phyloP scores from a whole-genome alignment of 495 filamentous ascomycete species.

The Neurospora tetrasperma region DNA sequence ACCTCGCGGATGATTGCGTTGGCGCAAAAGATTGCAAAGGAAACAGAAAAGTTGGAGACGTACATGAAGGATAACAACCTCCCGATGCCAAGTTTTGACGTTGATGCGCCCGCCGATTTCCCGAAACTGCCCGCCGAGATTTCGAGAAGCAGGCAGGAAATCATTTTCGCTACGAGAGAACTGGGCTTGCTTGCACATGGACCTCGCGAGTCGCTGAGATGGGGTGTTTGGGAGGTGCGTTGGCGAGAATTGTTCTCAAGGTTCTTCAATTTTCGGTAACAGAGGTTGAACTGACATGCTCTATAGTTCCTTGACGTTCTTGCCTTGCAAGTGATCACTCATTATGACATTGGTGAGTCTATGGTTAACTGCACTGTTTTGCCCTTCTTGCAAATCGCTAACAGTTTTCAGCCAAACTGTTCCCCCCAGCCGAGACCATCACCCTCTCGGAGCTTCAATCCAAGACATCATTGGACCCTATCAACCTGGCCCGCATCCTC shows the following conservation, averaged over 20 bases:
- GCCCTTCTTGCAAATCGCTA: slow-evolving; percentile 5
- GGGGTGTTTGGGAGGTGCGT: slow-evolving; percentile 32
- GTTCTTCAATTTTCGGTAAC: background rate
- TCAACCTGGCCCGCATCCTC: slow-evolving; percentile 41
- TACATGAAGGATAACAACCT: slow-evolving; percentile 30
- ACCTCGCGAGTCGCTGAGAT: slow-evolving; percentile 30
- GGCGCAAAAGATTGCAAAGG: slow-evolving; percentile 27
- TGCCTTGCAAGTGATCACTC: slow-evolving; percentile 28
- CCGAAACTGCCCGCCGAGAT: slow-evolving; percentile 31
- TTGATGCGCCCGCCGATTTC: slow-evolving; percentile 28
- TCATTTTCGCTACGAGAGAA: slow-evolving; percentile 30
- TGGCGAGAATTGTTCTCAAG: background rate
- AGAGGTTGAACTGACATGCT: background rate
- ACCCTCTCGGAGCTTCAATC: slow-evolving; percentile 34
- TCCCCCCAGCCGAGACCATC: slow-evolving; percentile 29
- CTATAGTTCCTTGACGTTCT: slow-evolving; percentile 29
- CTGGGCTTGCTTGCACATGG: slow-evolving; percentile 31
- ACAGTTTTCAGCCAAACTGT: slow-evolving; percentile 23
- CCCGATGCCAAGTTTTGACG: slow-evolving; percentile 27
- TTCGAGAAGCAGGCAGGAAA: slow-evolving; percentile 23
- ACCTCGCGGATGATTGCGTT: slow-evolving; percentile 27
- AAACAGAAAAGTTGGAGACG: slow-evolving; percentile 32
- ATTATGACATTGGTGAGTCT: slow-evolving; percentile 29
- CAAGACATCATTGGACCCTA: slow-evolving; percentile 29
- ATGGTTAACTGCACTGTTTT: background rate